Percentiles rank a stretch among this genome's conserved stretches.
Conservation (phyloP, 805 yeast genomes). For the Sungouiozyma ichnusensis region DNA sequence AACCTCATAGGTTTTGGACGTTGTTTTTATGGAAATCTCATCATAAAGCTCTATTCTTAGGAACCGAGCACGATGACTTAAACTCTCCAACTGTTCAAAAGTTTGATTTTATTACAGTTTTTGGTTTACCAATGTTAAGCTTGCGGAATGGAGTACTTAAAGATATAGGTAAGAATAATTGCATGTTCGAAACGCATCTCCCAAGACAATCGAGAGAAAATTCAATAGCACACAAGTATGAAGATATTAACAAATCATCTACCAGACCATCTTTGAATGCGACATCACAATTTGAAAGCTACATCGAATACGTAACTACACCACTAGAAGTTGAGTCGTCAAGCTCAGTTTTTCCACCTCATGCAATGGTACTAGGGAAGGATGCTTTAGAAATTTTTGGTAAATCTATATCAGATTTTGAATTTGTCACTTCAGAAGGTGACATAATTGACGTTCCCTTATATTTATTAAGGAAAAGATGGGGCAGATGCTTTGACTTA, state of each 20-base stretch:
- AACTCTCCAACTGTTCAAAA: constrained; percentile 32
- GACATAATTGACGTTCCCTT: constrained; percentile 55
- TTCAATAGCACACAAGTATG: neutral
- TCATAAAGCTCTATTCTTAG: constrained; percentile 56
- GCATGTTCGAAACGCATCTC: neutral
- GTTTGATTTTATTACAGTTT: constrained; percentile 36
- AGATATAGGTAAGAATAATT: constrained; percentile 3
- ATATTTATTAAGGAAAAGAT: constrained; percentile 52
- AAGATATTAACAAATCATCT: neutral
- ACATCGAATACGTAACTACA: constrained; percentile 69
- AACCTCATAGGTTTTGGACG: constrained; percentile 55
- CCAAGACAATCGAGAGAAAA: neutral
- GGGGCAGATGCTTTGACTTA: constrained; percentile 66
- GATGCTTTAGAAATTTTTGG: constrained; percentile 63
- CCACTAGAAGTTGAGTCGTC: constrained; percentile 55
- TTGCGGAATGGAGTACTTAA: constrained; percentile 15
- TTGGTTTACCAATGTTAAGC: constrained; percentile 47
- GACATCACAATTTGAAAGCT: constrained; percentile 44
- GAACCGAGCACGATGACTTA: constrained; percentile 29
- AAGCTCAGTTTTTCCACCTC: constrained; percentile 61
- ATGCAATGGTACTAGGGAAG: constrained; percentile 69
- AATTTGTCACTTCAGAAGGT: constrained; percentile 60
- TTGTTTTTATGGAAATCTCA: constrained; percentile 71
- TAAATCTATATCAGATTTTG: constrained; percentile 56
- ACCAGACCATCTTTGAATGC: constrained; percentile 4